Percentiles rank a stretch among this genome's conserved stretches.
Conservation (phyloP, 2,329 filamentous ascomycete genomes). For the Plectosphaerella plurivora region DNA sequence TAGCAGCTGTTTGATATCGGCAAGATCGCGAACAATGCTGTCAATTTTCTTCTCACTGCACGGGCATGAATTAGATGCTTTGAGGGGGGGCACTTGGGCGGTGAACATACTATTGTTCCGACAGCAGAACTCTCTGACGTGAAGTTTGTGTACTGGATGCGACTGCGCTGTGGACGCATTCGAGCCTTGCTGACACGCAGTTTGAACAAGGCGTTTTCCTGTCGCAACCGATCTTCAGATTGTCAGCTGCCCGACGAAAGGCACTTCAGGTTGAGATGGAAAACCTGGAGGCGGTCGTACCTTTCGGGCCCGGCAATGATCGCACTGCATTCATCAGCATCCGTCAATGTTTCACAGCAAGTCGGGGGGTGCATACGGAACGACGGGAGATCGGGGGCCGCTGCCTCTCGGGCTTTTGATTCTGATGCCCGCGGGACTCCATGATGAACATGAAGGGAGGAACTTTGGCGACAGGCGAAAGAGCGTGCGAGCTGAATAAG, state of each 20-base stretch:
- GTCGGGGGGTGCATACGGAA: constrained; percentile 13
- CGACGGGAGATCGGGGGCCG: constrained; percentile 16
- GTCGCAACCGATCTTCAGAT: constrained; percentile 22
- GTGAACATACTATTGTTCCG: constrained; percentile 26
- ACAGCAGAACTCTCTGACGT: constrained; percentile 29
- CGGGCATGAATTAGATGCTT: background rate
- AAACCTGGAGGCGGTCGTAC: constrained; percentile 5
- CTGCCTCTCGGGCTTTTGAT: background rate
- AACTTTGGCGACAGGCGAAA: background rate
- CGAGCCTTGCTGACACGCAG: constrained; percentile 23
- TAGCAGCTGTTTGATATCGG: constrained; percentile 23
- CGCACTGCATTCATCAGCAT: constrained; percentile 16
- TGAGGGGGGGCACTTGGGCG: background rate
- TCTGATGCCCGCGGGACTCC: constrained; percentile 11
- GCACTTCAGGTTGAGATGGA: background rate
- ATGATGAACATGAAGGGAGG: background rate
- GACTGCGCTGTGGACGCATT: constrained; percentile 25
- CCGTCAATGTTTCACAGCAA: background rate
- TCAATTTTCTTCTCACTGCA: constrained; percentile 31
- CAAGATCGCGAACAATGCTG: constrained; percentile 24
- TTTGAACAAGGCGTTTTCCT: constrained; percentile 26
- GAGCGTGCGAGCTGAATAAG: background rate
- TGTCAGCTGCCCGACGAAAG: too few relatives aligned
- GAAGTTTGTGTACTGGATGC: constrained; percentile 15
- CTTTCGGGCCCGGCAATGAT: constrained; percentile 24